phyloP scores from a whole-genome alignment of 2,329 filamentous ascomycete species.

The Phialemonium atrogriseum region DNA sequence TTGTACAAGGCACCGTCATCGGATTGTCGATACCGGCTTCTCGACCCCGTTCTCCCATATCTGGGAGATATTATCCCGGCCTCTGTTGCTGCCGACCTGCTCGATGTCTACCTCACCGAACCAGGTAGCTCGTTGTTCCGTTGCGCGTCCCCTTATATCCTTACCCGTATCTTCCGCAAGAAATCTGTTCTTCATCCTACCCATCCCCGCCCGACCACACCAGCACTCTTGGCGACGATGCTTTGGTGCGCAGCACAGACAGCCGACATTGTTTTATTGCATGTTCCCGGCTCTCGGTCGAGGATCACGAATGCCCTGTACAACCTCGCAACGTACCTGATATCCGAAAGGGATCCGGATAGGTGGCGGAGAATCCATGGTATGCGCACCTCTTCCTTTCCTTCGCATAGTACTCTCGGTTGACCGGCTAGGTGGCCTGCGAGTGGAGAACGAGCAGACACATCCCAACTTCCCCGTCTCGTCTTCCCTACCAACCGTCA shows the following conservation, averaged over 20 bases:
- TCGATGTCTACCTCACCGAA: conserved; percentile 39
- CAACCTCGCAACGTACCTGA: conserved; percentile 23
- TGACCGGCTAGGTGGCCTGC: conserved; percentile 19
- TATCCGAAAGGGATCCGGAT: conserved; percentile 26
- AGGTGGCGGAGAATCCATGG: conserved; percentile 27
- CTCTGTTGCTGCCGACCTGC: conserved; percentile 34
- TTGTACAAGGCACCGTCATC: conserved; percentile 15
- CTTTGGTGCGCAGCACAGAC: conserved; percentile 40
- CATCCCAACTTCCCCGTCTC: conserved; percentile 12
- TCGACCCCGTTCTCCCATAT: conserved; percentile 30
- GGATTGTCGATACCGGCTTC: conserved; percentile 30
- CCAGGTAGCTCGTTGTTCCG: conserved; percentile 33
- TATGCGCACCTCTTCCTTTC: conserved; percentile 6
- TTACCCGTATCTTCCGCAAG: conserved; percentile 36
- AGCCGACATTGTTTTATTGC: conserved; percentile 33
- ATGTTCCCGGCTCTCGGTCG: conserved; percentile 29
- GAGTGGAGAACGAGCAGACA: conserved; percentile 21
- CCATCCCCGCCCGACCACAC: conserved; percentile 30
- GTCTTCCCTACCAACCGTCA: conserved; percentile 18
- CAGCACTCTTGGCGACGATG: conserved; percentile 36
- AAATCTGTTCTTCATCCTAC: conserved; percentile 31
- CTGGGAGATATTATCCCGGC: conserved; percentile 29
- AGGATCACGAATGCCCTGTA: conserved; percentile 29
- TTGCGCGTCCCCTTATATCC: conserved; percentile 36
- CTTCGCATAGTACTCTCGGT: too few species aligned